Base-by-base conservation (phyloP, 2,329 filamentous ascomycete species). In the Seiridium unicorne region DNA sequence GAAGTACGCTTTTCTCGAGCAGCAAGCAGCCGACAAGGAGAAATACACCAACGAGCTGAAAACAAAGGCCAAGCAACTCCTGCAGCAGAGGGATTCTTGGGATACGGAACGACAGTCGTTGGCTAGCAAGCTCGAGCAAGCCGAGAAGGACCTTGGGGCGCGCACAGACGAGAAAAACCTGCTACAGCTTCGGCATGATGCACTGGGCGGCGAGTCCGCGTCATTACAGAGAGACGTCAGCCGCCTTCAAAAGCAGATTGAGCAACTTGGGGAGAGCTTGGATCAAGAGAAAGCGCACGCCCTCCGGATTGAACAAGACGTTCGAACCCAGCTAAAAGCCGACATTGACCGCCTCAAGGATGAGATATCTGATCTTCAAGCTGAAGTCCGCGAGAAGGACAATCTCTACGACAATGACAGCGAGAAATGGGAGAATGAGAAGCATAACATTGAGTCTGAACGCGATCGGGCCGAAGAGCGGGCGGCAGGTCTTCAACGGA, bases 381-480 rank as follows among this genome's bases (percentile, higher is more conserved):
- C 86, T 26, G 84, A 89, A 63, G 80, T 90, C 38, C 84, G 86
- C 64, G 86, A 90, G 65, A 90, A 88, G 64, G 87, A 91, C 66
- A 88, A 87, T 53, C 79, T 89, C 44, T 88, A 89, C 74, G 87
- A 88, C 61, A 85, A 89, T 60, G 88, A 91, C 67, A 85, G 84
- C 71, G 89, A 92, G 63, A 86, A 87, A 66, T 92, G 89, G 89
- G 87, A 90, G 57, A 84, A 82, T 6, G 85, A 89, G 68, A 87
- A 82, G 67, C 84, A 85, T 40, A 83, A 82, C 46, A 76, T 93
- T 1, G 84, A 90, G 66, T 80, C 86, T 1, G 87, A 91, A 66
- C 85, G 85, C 58, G 81, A 87, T 54, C 83, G 84, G 59, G 86
- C 87, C 0, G 88, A 91, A 68, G 87, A 91, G 66, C 86, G 87